Percentiles rank a stretch among this genome's conserved stretches.
phyloP scores from a whole-genome alignment of 805 yeast genomes.

The Ascoidea rubescens region DNA sequence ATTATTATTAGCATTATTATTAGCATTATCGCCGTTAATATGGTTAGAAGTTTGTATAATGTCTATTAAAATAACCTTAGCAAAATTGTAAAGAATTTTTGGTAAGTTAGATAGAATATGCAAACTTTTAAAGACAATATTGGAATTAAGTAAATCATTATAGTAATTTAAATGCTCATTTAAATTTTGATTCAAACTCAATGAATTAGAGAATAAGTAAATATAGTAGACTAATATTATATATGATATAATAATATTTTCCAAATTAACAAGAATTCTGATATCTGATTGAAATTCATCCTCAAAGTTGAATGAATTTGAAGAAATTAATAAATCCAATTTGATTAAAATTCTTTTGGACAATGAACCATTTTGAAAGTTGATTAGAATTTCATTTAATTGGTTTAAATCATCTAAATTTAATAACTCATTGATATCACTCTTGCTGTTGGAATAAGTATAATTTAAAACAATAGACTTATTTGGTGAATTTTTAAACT shows the following conservation, averaged over 20 bases:
- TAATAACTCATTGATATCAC: no score
- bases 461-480: no score
- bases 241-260: slow-evolving; percentile 18
- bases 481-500: neutral
- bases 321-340: neutral
- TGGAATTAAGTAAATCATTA: slow-evolving; percentile 28
- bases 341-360: slow-evolving; percentile 1
- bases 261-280: slow-evolving; percentile 11
- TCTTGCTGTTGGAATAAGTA: no score
- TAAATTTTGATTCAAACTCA: slow-evolving; percentile 28
- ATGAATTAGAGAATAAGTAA: slow-evolving; percentile 18
- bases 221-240: slow-evolving; percentile 22
- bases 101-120: slow-evolving; percentile 10
- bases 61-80: neutral
- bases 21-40: no score
- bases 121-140: slow-evolving; percentile 19
- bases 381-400: neutral
- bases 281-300: slow-evolving; percentile 7
- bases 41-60: no score
- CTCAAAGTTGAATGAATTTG: neutral
- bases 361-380: slow-evolving; percentile 4
- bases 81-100: neutral
- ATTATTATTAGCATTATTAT: no score
- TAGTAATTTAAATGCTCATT: slow-evolving; percentile 32
- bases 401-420: no score